These are phyloP conservation scores for Cicer bijugum DNA, from an alignment of 306 rosid species.

Conservation along the genomic window DNA sequence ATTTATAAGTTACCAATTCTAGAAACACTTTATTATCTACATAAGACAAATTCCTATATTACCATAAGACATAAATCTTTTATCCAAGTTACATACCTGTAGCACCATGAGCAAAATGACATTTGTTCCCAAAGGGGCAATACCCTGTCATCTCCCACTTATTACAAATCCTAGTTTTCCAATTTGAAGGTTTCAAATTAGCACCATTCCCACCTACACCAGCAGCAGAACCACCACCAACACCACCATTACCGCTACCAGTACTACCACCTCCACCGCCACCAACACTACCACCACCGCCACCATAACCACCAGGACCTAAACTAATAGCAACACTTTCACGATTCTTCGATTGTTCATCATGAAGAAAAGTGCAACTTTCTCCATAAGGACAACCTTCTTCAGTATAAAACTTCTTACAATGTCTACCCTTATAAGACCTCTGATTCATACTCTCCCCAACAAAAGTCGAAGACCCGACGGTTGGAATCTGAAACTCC, in stretches of 20 bases:
- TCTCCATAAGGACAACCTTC: constrained; percentile 99
- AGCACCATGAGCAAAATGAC: constrained; percentile 98
- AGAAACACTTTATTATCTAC: neutral
- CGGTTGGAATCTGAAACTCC: constrained; percentile 87
- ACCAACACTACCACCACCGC: constrained; percentile 17
- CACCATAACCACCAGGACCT: constrained; percentile 94
- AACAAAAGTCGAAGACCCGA: constrained; percentile 60
- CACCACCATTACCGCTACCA: neutral
- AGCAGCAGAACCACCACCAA: neutral
- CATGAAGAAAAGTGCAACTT: constrained; percentile 92
- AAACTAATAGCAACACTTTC: constrained; percentile 98
- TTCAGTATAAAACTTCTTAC: constrained; percentile 95
- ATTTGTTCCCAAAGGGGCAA: constrained; percentile 97
- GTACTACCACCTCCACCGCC: neutral
- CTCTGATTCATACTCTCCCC: constrained; percentile 61
- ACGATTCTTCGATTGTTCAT: constrained; percentile 86
- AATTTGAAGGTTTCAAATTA: constrained; percentile 86
- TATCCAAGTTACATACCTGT: constrained; percentile 62
- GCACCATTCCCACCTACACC: constrained; percentile 49
- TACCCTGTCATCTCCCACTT: constrained; percentile 99
- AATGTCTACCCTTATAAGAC: constrained; percentile 91
- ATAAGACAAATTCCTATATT: constrained; percentile 4
- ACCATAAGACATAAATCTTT: neutral
- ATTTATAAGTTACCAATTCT: constrained; percentile 24
- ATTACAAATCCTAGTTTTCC: constrained; percentile 98